A percentile compares a stretch with the other conserved stretches of the same genome.
Evolutionary conservation across 2,329 filamentous ascomycete species (phyloP).

Genomic region (Elsinoe ampelina): DNA sequence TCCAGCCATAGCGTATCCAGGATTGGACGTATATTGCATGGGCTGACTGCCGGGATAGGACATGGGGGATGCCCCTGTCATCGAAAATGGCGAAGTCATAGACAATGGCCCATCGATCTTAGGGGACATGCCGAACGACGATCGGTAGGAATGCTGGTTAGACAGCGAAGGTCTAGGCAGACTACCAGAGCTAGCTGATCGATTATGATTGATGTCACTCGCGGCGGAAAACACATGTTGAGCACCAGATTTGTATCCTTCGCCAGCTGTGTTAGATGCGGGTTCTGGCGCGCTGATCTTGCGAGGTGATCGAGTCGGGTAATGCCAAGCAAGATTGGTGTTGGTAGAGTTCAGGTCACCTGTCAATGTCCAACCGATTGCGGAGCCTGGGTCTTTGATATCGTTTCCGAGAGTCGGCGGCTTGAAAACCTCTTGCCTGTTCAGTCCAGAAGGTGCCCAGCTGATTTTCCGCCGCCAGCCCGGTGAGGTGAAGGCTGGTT

Average conservation of each 20-base stretch:
- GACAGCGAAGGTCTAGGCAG: neutral
- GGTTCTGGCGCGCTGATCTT: slow-evolving; percentile 11
- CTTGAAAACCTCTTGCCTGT: slow-evolving; percentile 6
- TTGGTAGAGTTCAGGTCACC: slow-evolving; percentile 79
- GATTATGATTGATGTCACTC: neutral
- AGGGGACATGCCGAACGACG: neutral
- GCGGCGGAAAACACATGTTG: neutral
- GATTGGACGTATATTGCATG: slow-evolving; percentile 1
- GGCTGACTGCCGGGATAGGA: neutral
- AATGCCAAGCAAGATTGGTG: slow-evolving; percentile 73
- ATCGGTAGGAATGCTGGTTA: neutral
- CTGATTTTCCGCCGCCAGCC: slow-evolving; percentile 42
- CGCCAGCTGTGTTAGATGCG: neutral
- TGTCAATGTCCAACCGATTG: slow-evolving; percentile 79
- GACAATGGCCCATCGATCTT: neutral
- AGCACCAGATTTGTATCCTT: neutral
- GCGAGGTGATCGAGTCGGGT: slow-evolving; percentile 39
- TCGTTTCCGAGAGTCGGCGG: neutral
- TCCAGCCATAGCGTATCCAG: neutral
- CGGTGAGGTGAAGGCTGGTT: slow-evolving; percentile 42
- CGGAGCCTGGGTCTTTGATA: slow-evolving; percentile 26
- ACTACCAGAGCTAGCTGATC: neutral
- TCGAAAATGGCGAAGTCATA: slow-evolving; percentile 1
- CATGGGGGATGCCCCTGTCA: neutral
- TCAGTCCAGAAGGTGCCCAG: slow-evolving; percentile 33